Percentiles rank a stretch among this genome's conserved stretches.
Conservation (phyloP, 2,329 filamentous ascomycete species). For the Neoascochyta sp. region DNA sequence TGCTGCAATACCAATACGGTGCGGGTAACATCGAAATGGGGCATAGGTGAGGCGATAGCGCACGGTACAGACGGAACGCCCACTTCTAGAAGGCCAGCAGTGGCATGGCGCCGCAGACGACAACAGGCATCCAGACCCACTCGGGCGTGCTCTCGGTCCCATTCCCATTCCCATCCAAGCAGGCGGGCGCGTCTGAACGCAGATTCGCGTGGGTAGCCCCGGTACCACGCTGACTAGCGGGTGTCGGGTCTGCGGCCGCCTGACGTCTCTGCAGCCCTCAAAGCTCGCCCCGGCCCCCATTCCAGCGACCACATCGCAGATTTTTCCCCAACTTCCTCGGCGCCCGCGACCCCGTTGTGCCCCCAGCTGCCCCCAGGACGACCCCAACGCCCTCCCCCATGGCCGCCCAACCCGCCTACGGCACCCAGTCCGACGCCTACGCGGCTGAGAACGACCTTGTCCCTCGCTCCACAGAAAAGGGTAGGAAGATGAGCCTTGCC, state of each 20-base stretch:
- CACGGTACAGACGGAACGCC: no score
- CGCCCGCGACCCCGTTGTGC: slow-evolving; percentile 7
- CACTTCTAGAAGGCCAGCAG: slow-evolving; percentile 18
- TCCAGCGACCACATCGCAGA: slow-evolving; percentile 10
- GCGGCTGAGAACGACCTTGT: slow-evolving; percentile 30
- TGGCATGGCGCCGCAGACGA: no score
- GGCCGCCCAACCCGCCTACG: slow-evolving; percentile 24
- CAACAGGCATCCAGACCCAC: slow-evolving; percentile 4
- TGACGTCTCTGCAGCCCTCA: slow-evolving; percentile 29
- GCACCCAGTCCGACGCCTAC: slow-evolving; percentile 35
- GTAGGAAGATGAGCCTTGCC: slow-evolving; percentile 23
- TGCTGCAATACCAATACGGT: not conserved
- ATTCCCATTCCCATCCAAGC: slow-evolving; percentile 11
- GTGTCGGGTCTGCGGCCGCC: slow-evolving; percentile 19
- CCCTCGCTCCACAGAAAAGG: slow-evolving; percentile 19
- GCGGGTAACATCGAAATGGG: no score
- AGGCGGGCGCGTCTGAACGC: slow-evolving; percentile 14
- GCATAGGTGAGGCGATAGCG: no score
- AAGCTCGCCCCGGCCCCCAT: slow-evolving; percentile 22
- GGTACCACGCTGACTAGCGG: slow-evolving; percentile 20
- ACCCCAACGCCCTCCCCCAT: slow-evolving; percentile 14
- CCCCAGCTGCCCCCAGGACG: slow-evolving; percentile 10
- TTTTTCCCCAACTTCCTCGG: slow-evolving; percentile 20
- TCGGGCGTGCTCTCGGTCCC: slow-evolving; percentile 16
- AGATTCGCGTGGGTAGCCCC: slow-evolving; percentile 19